Conservation (phyloP, 345 rosid genomes). For the Melaleuca alternifolia region DNA sequence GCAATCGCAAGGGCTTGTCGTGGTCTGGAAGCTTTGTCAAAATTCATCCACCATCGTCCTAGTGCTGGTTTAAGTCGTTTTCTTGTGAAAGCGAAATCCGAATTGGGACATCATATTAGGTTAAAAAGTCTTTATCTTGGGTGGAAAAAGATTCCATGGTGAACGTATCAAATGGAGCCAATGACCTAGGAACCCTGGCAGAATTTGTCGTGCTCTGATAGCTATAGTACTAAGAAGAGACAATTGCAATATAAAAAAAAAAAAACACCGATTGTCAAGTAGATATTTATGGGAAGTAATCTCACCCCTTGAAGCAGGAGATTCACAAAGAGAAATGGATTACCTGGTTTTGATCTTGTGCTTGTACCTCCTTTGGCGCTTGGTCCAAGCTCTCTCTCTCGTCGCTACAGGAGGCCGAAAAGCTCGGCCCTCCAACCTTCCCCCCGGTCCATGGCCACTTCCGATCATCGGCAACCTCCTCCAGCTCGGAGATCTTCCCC, state of each 20-base stretch:
- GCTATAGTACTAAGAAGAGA: not conserved
- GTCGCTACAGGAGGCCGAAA: not conserved
- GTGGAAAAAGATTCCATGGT: not conserved
- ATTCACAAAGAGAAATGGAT: not conserved
- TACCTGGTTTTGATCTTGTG: not conserved
- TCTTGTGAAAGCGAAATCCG: not conserved
- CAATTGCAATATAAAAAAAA: not conserved
- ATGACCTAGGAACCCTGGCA: not conserved
- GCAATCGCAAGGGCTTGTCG: too few relatives aligned
- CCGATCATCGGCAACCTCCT: not conserved
- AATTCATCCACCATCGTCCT: not conserved
- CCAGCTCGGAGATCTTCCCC: slow-evolving; percentile 12
- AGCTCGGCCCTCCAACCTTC: not conserved
- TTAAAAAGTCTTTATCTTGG: not conserved
- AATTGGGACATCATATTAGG: not conserved
- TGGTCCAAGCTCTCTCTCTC: not conserved
- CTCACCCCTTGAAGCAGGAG: not conserved
- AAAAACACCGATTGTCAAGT: not conserved
- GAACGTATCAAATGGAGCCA: not conserved
- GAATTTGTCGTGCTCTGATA: not conserved
- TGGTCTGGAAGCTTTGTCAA: not conserved
- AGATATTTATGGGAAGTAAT: not conserved
- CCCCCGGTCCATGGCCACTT: not conserved
- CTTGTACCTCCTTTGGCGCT: not conserved
- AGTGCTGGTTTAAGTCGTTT: not conserved